Evolutionary conservation across 2,329 filamentous ascomycete species (phyloP).

Genomic region (Akanthomyces muscarius): DNA sequence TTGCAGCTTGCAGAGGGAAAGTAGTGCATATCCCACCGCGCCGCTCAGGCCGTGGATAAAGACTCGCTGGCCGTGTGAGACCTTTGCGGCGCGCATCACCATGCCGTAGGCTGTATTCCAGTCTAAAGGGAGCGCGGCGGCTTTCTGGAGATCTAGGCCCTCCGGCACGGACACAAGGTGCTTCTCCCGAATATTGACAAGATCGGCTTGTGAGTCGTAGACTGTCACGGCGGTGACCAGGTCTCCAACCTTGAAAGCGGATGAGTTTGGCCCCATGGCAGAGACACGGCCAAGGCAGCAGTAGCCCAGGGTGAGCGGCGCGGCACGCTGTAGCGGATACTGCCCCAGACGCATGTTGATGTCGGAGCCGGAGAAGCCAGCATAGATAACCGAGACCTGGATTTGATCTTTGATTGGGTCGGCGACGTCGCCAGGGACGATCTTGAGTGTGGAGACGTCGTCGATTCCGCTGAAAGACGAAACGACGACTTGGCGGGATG

Average conservation of each 20-base stretch:
- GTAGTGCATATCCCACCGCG: conserved; percentile 42
- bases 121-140: conserved; percentile 39
- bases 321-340: conserved; percentile 43
- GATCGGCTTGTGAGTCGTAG: conserved; percentile 42
- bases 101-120: conserved; percentile 42
- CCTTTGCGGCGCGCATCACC: conserved; percentile 35
- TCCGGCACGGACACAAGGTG: conserved; percentile 40
- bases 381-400: conserved; percentile 26
- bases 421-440: too few relatives aligned
- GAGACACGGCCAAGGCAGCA: conserved; percentile 42
- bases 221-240: conserved; percentile 34
- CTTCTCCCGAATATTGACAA: conserved; percentile 44
- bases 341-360: conserved; percentile 46
- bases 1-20: conserved; percentile 38
- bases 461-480: too few relatives aligned
- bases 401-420: neutral
- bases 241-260: conserved; percentile 31
- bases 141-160: conserved; percentile 38
- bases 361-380: conserved; percentile 45
- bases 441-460: too few relatives aligned
- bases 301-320: conserved; percentile 48
- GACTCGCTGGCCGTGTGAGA: conserved; percentile 41
- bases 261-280: conserved; percentile 33
- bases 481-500: too few relatives aligned
- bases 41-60: conserved; percentile 50